Evolutionary conservation across 495 filamentous ascomycete species (phyloP), one percentile per base, ranked within the genome.

Genomic region (Cercophora newfieldiana): DNA sequence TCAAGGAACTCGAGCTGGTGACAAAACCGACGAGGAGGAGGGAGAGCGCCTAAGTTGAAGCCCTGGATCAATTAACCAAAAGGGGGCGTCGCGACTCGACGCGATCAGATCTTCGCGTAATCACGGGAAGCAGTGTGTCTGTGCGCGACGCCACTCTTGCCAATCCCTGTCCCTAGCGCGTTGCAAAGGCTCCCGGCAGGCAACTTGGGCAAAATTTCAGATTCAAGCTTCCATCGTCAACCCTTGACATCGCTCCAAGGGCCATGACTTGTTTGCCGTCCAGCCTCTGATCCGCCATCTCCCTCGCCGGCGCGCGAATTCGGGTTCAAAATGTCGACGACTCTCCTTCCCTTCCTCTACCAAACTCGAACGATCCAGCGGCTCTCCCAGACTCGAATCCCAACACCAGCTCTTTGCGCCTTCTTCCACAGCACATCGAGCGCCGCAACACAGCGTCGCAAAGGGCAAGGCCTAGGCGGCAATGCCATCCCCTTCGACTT

Each of bases 291-390:
- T 12, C 12, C 12, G 12, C 12, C 4, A 33, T 12, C 30, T 33
- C 12, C 30, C 12, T 33, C 10, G 4, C 37, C 12, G n/a, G 50
- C n/a, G 10, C 7, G 10, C 50, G 3, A 53, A 8, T 7, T n/a
- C 21, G 21, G 48, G 25, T n/a, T 8, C 19, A 10, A 16, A 30
- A 80, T 79, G 78, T 70, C 73, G 19, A 75, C 76, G 1, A 79
- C 80, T 1, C 66, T 85, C 6, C 71, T 84, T 14, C 86, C 89
- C 0, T 91, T 92, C 56, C 83, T 93, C 7, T 92, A 91, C 73
- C 86, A 89, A 61, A 91, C 90, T n/a, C 80, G 80, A 63, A 90
- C 88, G 0, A 78, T 91, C 7, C 77, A 79, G 59, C 74, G 74
- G 57, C 56, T 75, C 12, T 67, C 70, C 4, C n/a, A 66, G 49